These are phyloP conservation scores for Trametes hirsuta DNA, from an alignment of 1,284 basidiomycete species.

Conservation along the genomic window DNA sequence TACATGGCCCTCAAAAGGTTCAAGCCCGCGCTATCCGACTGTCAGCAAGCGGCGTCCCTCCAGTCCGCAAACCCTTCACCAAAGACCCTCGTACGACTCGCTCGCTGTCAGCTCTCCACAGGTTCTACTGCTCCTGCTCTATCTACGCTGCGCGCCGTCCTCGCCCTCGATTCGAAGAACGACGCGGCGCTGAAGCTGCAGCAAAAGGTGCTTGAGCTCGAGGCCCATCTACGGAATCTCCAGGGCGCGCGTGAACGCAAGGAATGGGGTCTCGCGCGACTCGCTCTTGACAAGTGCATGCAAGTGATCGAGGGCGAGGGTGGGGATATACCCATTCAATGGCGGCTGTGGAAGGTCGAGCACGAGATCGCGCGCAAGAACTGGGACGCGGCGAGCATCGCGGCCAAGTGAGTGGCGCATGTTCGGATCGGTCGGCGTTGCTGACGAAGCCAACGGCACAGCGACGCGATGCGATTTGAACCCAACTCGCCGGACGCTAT, in stretches of 20 bases:
- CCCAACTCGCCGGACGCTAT: constrained; percentile 81
- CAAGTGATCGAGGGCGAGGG: constrained; percentile 75
- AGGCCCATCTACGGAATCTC: constrained; percentile 68
- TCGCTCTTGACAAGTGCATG: constrained; percentile 74
- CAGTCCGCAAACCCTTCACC: constrained; percentile 53
- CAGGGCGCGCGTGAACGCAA: constrained; percentile 57
- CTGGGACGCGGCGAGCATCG: constrained; percentile 70
- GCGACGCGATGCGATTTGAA: constrained; percentile 75
- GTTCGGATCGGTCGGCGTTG: neutral
- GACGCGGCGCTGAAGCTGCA: constrained; percentile 59
- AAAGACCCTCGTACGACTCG: constrained; percentile 80
- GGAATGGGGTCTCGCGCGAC: constrained; percentile 70
- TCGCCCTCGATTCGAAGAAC: constrained; percentile 61
- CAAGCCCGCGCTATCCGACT: constrained; percentile 75
- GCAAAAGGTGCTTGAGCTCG: constrained; percentile 60
- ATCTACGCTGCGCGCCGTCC: constrained; percentile 59
- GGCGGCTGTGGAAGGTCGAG: constrained; percentile 81
- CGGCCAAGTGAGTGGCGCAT: constrained; percentile 59
- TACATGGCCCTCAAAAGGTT: constrained; percentile 84
- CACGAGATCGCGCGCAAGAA: constrained; percentile 72
- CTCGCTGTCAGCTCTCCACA: constrained; percentile 79
- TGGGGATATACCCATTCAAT: constrained; percentile 72
- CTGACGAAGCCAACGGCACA: constrained; percentile 32
- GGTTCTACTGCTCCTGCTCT: constrained; percentile 68
- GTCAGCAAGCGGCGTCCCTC: constrained; percentile 71